Conservation (phyloP, 2,329 filamentous ascomycete genomes). For the Aureobasidium namibiae region DNA sequence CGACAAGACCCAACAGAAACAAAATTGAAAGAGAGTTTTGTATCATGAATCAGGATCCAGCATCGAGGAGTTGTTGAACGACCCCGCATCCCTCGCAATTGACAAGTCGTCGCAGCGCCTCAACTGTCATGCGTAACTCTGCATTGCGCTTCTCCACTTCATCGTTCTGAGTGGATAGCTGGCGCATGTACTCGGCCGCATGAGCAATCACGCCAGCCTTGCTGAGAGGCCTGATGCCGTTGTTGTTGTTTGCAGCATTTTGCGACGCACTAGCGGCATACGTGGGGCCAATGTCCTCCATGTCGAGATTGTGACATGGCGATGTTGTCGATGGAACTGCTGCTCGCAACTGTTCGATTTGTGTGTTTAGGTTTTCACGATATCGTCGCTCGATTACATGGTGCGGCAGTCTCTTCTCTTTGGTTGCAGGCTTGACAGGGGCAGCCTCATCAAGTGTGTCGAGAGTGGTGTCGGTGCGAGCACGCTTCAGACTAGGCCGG, state of each 20-base stretch:
- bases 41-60: not conserved
- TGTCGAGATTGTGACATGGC: conserved; percentile 30
- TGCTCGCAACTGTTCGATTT: conserved; percentile 35
- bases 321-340: conserved; percentile 30
- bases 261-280: not conserved
- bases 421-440: not conserved
- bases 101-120: conserved; percentile 36
- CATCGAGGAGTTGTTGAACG: conserved; percentile 35
- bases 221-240: conserved; percentile 32
- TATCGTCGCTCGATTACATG: conserved; percentile 41
- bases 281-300: conserved; percentile 31
- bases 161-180: conserved; percentile 36
- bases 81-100: conserved; percentile 39
- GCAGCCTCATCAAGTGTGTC: not conserved
- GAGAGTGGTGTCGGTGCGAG: not conserved
- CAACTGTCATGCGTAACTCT: conserved; percentile 30
- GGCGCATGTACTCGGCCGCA: conserved; percentile 39
- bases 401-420: conserved; percentile 21
- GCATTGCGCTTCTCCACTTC: conserved; percentile 31
- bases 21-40: not conserved
- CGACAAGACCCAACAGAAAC: not conserved
- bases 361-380: conserved; percentile 38
- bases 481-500: conserved; percentile 8
- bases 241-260: conserved; percentile 8
- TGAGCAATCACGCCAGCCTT: conserved; percentile 40